A percentile compares a stretch with the other conserved stretches of the same genome.
phyloP scores from a whole-genome alignment of 2,329 filamentous ascomycete genomes.

The Chaetomiaceae sp. region DNA sequence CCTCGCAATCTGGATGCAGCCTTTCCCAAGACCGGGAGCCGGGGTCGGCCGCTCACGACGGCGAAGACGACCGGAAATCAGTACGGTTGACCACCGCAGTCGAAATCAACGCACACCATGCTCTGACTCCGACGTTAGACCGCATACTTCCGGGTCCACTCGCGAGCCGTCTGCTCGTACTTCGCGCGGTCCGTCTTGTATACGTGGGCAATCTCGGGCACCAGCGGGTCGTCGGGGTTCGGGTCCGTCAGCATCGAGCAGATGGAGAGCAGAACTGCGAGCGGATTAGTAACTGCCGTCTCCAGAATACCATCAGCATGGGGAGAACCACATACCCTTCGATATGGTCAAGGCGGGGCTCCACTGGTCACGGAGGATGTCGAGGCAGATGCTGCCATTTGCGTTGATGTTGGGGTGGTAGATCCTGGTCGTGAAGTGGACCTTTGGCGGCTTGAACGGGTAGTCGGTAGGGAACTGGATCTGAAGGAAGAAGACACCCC shows the following conservation, averaged over 20 bases:
- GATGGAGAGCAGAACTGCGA: conserved; percentile 89
- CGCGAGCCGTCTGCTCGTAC: conserved; percentile 93
- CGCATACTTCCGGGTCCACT: conserved; percentile 99
- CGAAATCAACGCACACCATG: background rate
- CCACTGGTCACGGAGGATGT: conserved; percentile 99
- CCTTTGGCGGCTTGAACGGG: conserved; percentile 99
- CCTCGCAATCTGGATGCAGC: background rate
- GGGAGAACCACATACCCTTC: conserved; percentile 68
- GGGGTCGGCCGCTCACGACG: background rate
- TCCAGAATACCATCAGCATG: background rate
- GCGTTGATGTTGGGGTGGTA: conserved; percentile 99
- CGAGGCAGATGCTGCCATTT: conserved; percentile 97
- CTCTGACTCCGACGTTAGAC: conserved; percentile 51
- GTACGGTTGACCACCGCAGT: conserved; percentile 6
- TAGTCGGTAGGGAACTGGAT: conserved; percentile 99
- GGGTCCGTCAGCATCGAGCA: conserved; percentile 99
- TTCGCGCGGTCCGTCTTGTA: conserved; percentile 98
- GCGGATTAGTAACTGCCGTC: background rate
- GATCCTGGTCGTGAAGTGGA: conserved; percentile 99
- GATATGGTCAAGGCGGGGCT: conserved; percentile 97
- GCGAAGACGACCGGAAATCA: conserved; percentile 5
- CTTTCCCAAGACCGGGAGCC: background rate
- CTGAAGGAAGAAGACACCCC: conserved; percentile 96
- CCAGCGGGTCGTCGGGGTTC: conserved; percentile 97
- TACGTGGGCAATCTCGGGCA: conserved; percentile 97